Base-by-base conservation (phyloP, 768 basidiomycete genomes). In the Exsudoporus frostii region DNA sequence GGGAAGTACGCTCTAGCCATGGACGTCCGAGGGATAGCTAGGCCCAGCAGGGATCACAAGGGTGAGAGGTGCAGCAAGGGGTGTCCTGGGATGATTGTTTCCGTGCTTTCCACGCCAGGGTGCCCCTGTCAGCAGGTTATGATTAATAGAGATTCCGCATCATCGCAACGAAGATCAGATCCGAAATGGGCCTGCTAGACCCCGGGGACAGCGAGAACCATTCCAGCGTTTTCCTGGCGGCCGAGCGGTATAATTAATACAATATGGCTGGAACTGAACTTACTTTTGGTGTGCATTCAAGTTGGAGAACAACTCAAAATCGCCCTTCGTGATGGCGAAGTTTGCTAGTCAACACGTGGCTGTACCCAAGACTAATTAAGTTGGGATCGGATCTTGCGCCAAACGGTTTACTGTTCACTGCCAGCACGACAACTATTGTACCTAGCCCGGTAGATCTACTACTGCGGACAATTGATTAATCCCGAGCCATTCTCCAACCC, bases 111-210 rank as follows among this genome's bases (percentile, higher is more conserved):
- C 67, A 68, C 69, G 69, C 38, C 29, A 22, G 25, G 50, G 40
- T 67, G 51, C 65, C 69, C 67, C 67, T 68, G 64, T 68, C 55
- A 55, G 43, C 53, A 45, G 48, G 41, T 58, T 36, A 34, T 44
- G 38, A 45, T 42, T 57, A 48, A 58, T 33, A 50, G 30, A 45
- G 48, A 53, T 54, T 54, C 40, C 50, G 41, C 63, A 56, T 50
- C 67, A 66, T 64, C 59, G 56, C 53, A 59, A 65, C 59, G 56
- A 62, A 58, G 66, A 64, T 66, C 58, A 56, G 43, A 63, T 56
- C 52, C 50, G 45, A 50, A 55, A 59, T 39, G 45, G 32, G 17
- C 11, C 43, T 30, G 41, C 19, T 4, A 29, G 56, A 65, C 64
- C 64, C 65, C 64, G 53, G 46, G 0, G 47, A 67, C 65, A 29